phyloP scores from a whole-genome alignment of 352 stramenopile species.

The Globisporangium takayamanum region DNA sequence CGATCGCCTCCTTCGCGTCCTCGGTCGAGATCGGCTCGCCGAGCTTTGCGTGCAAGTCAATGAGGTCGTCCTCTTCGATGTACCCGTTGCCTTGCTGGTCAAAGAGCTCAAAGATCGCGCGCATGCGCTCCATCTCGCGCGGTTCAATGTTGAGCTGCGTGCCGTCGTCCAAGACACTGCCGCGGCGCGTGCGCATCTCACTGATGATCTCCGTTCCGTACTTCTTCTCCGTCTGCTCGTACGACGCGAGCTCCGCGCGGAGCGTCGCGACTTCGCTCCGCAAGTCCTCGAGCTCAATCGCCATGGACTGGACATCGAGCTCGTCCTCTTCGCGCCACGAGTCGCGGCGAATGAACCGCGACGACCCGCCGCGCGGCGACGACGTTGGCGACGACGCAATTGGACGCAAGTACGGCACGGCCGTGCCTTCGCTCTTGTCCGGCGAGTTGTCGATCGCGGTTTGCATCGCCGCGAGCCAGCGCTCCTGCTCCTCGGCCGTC shows the following conservation, averaged over 20 bases:
- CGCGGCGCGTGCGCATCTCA: conserved; percentile 44
- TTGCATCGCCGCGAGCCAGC: conserved; percentile 74
- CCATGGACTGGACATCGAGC: conserved; percentile 52
- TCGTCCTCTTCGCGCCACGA: conserved; percentile 76
- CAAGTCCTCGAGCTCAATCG: conserved; percentile 68
- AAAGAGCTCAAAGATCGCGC: conserved; percentile 78
- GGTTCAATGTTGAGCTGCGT: conserved; percentile 76
- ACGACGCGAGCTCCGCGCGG: conserved; percentile 61
- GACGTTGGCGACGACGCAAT: conserved; percentile 60
- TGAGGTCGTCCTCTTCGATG: conserved; percentile 69
- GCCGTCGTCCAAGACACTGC: conserved; percentile 68
- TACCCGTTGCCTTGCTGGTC: conserved; percentile 75
- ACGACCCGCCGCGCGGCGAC: conserved; percentile 35
- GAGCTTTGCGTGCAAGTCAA: conserved; percentile 78
- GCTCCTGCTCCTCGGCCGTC: conserved; percentile 49
- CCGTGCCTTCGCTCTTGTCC: conserved; percentile 57
- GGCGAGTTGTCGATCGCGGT: conserved; percentile 53
- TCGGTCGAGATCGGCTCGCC: conserved; percentile 74
- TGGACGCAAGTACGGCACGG: conserved; percentile 57
- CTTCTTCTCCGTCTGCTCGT: conserved; percentile 76
- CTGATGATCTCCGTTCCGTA: conserved; percentile 55
- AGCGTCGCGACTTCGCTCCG: conserved; percentile 65
- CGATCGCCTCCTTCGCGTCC: conserved; percentile 64
- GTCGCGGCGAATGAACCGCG: conserved; percentile 46
- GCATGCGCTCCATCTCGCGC: conserved; percentile 82